Conservation (phyloP, 1,284 basidiomycete genomes). For the Tremellales sp. region DNA sequence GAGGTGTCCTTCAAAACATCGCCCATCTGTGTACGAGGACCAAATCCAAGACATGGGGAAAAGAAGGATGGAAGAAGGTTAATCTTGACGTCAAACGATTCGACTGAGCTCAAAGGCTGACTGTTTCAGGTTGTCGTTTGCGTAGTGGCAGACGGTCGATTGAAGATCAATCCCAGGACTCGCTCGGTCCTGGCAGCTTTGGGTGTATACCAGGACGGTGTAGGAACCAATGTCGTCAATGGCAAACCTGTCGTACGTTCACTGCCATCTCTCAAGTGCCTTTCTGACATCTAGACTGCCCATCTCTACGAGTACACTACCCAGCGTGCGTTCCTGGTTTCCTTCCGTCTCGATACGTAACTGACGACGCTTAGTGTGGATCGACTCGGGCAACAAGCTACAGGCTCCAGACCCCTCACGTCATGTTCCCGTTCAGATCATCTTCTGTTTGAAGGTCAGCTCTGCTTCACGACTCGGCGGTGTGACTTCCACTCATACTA, state of each 20-base stretch:
- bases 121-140: conserved; percentile 52
- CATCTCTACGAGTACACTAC: conserved; percentile 95
- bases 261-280: not conserved
- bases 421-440: conserved; percentile 80
- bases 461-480: conserved; percentile 5
- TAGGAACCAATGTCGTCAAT: conserved; percentile 89
- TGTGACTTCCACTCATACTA: not conserved
- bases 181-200: conserved; percentile 80
- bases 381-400: conserved; percentile 67
- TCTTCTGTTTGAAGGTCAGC: conserved; percentile 90
- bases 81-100: conserved; percentile 1
- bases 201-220: conserved; percentile 79
- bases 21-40: conserved; percentile 39
- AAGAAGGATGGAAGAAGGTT: conserved; percentile 96
- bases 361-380: conserved; percentile 58
- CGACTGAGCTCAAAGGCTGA: conserved; percentile 23
- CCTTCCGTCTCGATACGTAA: not conserved
- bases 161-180: conserved; percentile 81
- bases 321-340: conserved; percentile 58
- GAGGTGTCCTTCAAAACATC: conserved; percentile 82
- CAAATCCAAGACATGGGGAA: conserved; percentile 85
- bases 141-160: conserved; percentile 69
- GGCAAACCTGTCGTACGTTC: conserved; percentile 63
- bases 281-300: conserved; percentile 53
- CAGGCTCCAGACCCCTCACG: conserved; percentile 60